These are phyloP conservation scores for Liquidambar formosana DNA, from an alignment of 164 flowering plant genomes.

Conservation along the genomic window DNA sequence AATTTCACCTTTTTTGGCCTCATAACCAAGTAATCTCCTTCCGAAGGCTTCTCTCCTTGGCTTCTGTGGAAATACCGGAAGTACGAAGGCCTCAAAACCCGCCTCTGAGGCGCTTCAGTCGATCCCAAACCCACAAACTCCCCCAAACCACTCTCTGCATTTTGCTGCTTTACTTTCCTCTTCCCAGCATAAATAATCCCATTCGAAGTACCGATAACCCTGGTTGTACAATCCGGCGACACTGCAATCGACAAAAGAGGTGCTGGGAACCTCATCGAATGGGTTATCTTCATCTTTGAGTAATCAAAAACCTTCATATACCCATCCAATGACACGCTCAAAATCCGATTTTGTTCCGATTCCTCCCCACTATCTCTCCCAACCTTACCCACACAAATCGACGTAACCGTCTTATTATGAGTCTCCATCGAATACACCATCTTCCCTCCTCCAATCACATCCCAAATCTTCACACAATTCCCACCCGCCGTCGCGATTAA, in stretches of 20 bases:
- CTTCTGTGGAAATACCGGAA: conserved; percentile 75
- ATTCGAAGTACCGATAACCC: conserved; percentile 81
- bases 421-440: conserved; percentile 66
- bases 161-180: conserved; percentile 54
- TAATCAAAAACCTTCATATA: conserved; percentile 92
- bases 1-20: conserved; percentile 62
- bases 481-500: conserved; percentile 86
- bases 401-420: conserved; percentile 91
- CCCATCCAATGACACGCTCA: conserved; percentile 89
- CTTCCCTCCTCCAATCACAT: conserved; percentile 85
- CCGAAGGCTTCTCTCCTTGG: conserved; percentile 72
- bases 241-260: conserved; percentile 75
- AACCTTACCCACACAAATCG: conserved; percentile 68
- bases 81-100: conserved; percentile 52
- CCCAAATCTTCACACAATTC: conserved; percentile 86
- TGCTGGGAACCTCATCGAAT: conserved; percentile 77
- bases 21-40: conserved; percentile 60
- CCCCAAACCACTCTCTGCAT: conserved; percentile 18
- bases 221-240: conserved; percentile 63
- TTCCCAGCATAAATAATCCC: conserved; percentile 71
- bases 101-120: conserved; percentile 36
- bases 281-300: conserved; percentile 58
- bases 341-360: conserved; percentile 47
- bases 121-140: conserved; percentile 24
- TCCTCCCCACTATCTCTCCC: conserved; percentile 42